Percentiles rank a stretch among this genome's conserved stretches.
phyloP scores from a whole-genome alignment of 805 yeast genomes.

The Debaryomyces tyrocola region DNA sequence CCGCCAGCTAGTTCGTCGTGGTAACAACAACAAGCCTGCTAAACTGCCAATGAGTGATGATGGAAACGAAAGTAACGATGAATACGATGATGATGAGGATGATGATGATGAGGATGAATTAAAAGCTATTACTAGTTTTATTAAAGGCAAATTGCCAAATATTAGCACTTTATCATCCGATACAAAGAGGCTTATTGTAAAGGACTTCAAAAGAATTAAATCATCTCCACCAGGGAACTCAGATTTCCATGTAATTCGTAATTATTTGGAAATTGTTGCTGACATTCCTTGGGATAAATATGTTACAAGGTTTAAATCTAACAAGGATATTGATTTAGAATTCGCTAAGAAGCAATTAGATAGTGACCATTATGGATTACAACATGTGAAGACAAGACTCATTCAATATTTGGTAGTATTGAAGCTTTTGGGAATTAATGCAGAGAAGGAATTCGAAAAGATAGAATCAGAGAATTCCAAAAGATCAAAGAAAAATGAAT shows the following conservation, averaged over 20 bases:
- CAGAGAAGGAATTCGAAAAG: constrained; percentile 22
- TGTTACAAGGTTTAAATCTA: constrained; percentile 28
- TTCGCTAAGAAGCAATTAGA: constrained; percentile 40
- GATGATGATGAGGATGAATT: constrained; percentile 48
- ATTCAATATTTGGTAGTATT: constrained; percentile 79
- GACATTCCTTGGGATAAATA: constrained; percentile 62
- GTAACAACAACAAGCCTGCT: constrained; percentile 6
- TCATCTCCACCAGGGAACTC: constrained; percentile 57
- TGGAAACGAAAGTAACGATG: constrained; percentile 11
- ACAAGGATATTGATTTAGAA: constrained; percentile 51
- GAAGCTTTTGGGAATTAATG: constrained; percentile 50
- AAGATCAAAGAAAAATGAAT: constrained; percentile 1
- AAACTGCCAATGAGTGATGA: neutral
- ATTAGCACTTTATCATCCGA: constrained; percentile 34
- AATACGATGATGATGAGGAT: constrained; percentile 31
- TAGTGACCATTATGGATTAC: constrained; percentile 44
- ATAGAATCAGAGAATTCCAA: constrained; percentile 5
- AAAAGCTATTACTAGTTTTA: constrained; percentile 34
- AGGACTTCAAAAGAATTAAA: constrained; percentile 56
- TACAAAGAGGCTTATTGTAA: constrained; percentile 38
- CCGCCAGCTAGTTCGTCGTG: constrained; percentile 15
- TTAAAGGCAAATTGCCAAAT: constrained; percentile 35
- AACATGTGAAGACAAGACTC: constrained; percentile 60
- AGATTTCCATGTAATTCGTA: constrained; percentile 63
- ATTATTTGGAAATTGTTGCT: constrained; percentile 62